phyloP scores from a whole-genome alignment of 148 eudicot species.

The Cornus suecica region DNA sequence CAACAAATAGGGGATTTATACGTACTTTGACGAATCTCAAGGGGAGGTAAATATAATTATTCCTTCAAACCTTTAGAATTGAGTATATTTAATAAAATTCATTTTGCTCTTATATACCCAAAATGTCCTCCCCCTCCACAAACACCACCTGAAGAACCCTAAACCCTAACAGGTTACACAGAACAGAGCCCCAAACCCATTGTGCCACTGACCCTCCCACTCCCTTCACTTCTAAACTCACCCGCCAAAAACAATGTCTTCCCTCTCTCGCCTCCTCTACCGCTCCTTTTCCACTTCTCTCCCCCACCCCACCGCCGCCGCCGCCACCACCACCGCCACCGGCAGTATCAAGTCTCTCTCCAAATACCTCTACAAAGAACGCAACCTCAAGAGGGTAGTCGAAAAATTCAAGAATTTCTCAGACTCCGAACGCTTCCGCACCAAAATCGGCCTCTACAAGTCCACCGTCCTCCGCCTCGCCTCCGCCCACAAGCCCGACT shows the following conservation, averaged over 20 bases:
- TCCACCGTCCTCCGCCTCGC: constrained; percentile 50
- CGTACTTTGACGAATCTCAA: too few relatives aligned
- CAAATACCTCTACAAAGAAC: constrained; percentile 25
- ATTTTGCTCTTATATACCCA: not conserved
- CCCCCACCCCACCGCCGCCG: constrained; percentile 7
- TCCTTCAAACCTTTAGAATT: too few relatives aligned
- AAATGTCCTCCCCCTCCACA: not conserved
- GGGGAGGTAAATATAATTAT: too few relatives aligned
- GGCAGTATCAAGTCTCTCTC: constrained; percentile 11
- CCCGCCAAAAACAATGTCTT: constrained; percentile 19
- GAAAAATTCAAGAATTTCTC: constrained; percentile 40
- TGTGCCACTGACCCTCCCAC: not conserved
- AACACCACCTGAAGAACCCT: not conserved
- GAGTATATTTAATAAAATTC: too few relatives aligned
- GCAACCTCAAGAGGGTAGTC: constrained; percentile 30
- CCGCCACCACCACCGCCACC: constrained; percentile 3
- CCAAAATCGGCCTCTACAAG: constrained; percentile 29
- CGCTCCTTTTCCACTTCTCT: constrained; percentile 28
- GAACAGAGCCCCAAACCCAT: not conserved
- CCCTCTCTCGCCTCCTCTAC: constrained; percentile 29
- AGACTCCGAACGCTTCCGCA: constrained; percentile 27
- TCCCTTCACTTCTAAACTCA: not conserved
- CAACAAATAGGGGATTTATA: too few relatives aligned
- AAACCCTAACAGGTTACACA: too few relatives aligned
- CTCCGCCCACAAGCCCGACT: constrained; percentile 30